Percentiles rank a stretch among this genome's conserved stretches.
phyloP scores from a whole-genome alignment of 2,329 filamentous ascomycete species.

The Colletotrichum higginsianum region DNA sequence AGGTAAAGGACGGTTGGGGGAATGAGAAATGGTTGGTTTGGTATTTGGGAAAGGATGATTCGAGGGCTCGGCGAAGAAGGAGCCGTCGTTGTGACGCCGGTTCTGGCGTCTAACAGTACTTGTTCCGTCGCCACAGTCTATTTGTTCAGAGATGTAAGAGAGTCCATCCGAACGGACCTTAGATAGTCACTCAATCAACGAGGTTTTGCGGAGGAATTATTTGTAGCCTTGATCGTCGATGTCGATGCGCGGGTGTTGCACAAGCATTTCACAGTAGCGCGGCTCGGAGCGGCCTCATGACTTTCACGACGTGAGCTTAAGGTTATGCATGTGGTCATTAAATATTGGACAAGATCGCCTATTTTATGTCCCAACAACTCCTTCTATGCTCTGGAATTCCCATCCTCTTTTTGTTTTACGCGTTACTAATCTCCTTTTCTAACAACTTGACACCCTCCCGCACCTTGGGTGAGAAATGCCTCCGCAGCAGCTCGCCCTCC shows the following conservation, averaged over 20 bases:
- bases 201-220: not conserved
- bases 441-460: conserved; percentile 80
- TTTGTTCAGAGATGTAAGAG: not conserved
- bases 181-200: conserved; percentile 20
- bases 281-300: not conserved
- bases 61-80: not conserved
- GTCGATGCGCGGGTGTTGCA: not conserved
- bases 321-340: not conserved
- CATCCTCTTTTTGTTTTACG: conserved; percentile 14
- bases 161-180: not conserved
- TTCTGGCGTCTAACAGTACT: not conserved
- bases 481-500: conserved; percentile 90
- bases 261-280: too few species aligned
- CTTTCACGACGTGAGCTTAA: not conserved
- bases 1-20: not conserved
- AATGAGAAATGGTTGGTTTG: too few species aligned
- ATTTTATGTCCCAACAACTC: conserved; percentile 32
- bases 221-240: not conserved
- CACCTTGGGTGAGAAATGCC: conserved; percentile 90
- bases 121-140: not conserved
- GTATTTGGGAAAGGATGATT: not conserved
- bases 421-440: conserved; percentile 72
- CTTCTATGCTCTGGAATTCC: not conserved
- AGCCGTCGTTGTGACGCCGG: not conserved
- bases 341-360: not conserved